These are phyloP conservation scores for Globisporangium nagaii DNA, from an alignment of 352 stramenopile genomes.

Conservation along the genomic window DNA sequence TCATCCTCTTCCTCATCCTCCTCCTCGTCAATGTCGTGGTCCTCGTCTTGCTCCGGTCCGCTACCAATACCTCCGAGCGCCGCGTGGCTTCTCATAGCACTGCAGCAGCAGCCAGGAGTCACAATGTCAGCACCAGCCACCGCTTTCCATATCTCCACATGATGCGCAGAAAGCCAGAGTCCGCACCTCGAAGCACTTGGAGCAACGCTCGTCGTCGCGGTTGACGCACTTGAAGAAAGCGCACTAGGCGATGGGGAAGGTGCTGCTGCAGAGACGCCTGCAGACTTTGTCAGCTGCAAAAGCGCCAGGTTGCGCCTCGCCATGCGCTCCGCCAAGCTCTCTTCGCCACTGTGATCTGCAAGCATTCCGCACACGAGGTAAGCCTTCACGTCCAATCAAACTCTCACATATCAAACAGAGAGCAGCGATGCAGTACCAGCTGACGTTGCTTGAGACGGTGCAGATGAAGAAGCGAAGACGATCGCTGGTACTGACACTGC, in stretches of 20 bases:
- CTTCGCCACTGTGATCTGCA: slow-evolving; percentile 4
- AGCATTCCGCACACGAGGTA: neutral
- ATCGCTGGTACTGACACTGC: neutral
- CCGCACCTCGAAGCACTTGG: too few relatives aligned
- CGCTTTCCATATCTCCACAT: neutral
- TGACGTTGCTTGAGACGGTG: neutral
- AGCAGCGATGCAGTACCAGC: neutral
- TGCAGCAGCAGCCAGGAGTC: neutral
- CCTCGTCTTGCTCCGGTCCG: slow-evolving; percentile 11
- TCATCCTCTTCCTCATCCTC: slow-evolving; percentile 34
- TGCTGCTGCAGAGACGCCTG: too few relatives aligned
- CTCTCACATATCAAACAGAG: neutral
- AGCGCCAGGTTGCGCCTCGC: slow-evolving; percentile 50
- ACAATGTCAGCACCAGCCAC: neutral
- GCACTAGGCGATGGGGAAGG: neutral
- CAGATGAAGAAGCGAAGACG: neutral
- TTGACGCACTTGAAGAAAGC: neutral
- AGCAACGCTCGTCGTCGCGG: too few relatives aligned
- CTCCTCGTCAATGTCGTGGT: slow-evolving; percentile 13
- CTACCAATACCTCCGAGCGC: neutral
- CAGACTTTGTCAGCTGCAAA: slow-evolving; percentile 44
- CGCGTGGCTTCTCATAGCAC: neutral
- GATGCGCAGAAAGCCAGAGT: too few relatives aligned
- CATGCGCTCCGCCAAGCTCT: slow-evolving; percentile 29
- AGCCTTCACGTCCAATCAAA: neutral